Percentiles rank a stretch among this genome's conserved stretches.
phyloP scores from a whole-genome alignment of 805 yeast genomes.

The Lachancea lanzarotensis region DNA sequence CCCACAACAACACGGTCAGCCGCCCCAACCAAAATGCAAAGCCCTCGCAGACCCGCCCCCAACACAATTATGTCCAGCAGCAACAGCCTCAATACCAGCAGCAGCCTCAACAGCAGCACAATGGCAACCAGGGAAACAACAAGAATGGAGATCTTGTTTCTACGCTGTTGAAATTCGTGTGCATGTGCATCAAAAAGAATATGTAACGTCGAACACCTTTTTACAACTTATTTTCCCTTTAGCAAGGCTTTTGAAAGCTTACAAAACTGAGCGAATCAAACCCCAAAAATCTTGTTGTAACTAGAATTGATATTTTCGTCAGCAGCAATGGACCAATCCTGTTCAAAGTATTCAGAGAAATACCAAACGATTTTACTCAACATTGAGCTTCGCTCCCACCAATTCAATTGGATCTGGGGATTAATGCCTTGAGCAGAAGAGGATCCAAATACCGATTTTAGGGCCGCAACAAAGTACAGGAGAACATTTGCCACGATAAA shows the following conservation, averaged over 20 bases:
- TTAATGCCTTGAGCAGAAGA: background rate
- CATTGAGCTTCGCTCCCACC: conserved; percentile 23
- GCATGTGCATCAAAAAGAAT: conserved; percentile 32
- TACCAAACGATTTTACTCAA: conserved; percentile 20
- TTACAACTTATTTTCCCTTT: no score
- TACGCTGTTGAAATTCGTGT: conserved; percentile 28
- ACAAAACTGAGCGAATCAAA: background rate
- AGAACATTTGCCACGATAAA: background rate
- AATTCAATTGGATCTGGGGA: conserved; percentile 7
- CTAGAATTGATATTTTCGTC: conserved; percentile 5
- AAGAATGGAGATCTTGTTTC: conserved; percentile 13
- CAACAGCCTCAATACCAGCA: conserved; percentile 24
- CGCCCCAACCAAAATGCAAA: conserved; percentile 16
- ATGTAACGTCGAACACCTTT: conserved; percentile 5
- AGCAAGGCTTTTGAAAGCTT: background rate
- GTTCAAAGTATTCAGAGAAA: conserved; percentile 13
- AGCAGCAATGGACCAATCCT: background rate
- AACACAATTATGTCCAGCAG: conserved; percentile 13
- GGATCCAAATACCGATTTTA: background rate
- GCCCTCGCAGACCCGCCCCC: conserved; percentile 21
- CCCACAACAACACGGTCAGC: conserved; percentile 12
- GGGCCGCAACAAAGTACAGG: background rate
- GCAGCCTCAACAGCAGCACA: conserved; percentile 1
- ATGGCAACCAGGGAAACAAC: conserved; percentile 17
- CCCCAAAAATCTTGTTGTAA: conserved; percentile 7